phyloP scores from a whole-genome alignment of 2,329 filamentous ascomycete species.

The Phoma sp. region DNA sequence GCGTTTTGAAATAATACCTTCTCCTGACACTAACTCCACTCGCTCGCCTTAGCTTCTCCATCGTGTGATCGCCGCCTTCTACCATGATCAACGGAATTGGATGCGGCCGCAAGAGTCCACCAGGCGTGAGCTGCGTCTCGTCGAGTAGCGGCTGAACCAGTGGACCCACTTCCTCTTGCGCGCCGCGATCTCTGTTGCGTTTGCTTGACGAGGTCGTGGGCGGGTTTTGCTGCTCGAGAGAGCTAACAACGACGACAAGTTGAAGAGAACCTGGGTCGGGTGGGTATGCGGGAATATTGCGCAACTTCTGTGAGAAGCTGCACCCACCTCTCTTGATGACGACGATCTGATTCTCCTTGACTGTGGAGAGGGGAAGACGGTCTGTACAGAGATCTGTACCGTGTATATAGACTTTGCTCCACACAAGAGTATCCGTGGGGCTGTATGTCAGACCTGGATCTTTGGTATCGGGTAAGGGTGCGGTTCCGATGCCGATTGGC shows the following conservation, averaged over 20 bases:
- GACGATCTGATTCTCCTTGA: constrained; percentile 72
- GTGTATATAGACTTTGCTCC: constrained; percentile 73
- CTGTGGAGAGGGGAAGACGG: constrained; percentile 59
- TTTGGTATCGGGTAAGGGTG: constrained; percentile 68
- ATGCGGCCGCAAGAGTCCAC: constrained; percentile 71
- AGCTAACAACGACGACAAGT: constrained; percentile 77
- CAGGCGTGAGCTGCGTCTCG: constrained; percentile 71
- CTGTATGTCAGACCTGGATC: constrained; percentile 44
- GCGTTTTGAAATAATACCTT: constrained; percentile 79
- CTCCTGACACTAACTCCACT: constrained; percentile 75
- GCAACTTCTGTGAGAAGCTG: constrained; percentile 81
- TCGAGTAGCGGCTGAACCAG: constrained; percentile 75
- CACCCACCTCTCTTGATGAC: constrained; percentile 83
- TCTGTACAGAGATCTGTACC: constrained; percentile 69
- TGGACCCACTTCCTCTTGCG: not conserved
- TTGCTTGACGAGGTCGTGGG: not conserved
- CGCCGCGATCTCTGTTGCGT: not conserved
- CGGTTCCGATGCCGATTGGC: constrained; percentile 68
- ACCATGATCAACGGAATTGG: constrained; percentile 86
- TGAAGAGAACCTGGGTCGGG: constrained; percentile 69
- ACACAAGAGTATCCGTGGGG: constrained; percentile 60
- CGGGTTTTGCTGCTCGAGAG: constrained; percentile 39
- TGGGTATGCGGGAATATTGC: constrained; percentile 80
- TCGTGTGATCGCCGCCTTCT: constrained; percentile 68
- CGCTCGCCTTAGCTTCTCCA: constrained; percentile 67